Conservation (phyloP, 2,329 filamentous ascomycete genomes). For the Venturia effusa region DNA sequence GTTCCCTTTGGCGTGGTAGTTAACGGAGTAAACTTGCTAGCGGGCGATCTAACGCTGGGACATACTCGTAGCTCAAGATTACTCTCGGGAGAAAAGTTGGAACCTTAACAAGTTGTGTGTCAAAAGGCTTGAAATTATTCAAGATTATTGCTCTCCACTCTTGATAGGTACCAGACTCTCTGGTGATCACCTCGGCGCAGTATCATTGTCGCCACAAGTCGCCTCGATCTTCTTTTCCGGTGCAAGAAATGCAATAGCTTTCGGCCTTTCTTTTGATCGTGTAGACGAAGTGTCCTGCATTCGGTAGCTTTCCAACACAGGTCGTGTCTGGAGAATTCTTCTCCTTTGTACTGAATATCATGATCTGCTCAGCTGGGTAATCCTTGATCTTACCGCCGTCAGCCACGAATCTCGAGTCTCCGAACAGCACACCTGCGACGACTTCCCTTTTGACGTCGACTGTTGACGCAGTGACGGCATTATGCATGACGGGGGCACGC, state of each 20-base stretch:
- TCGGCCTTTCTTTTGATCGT: conserved; percentile 4
- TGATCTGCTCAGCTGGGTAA: conserved; percentile 31
- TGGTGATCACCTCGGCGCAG: too few species aligned
- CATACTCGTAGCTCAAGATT: too few species aligned
- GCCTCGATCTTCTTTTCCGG: neutral
- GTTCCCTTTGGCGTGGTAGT: too few species aligned
- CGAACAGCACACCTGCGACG: conserved; percentile 32
- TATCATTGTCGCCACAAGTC: neutral
- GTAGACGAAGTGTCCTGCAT: conserved; percentile 4
- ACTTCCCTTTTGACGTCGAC: conserved; percentile 21
- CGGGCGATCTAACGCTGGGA: too few species aligned
- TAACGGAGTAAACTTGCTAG: too few species aligned
- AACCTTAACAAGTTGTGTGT: too few species aligned
- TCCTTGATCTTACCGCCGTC: conserved; percentile 11
- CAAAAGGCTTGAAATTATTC: too few species aligned
- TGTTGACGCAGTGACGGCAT: conserved; percentile 26
- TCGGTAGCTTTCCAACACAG: neutral
- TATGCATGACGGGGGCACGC: conserved; percentile 16
- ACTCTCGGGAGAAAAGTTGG: too few species aligned
- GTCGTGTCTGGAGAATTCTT: conserved; percentile 2
- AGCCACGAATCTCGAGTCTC: conserved; percentile 25
- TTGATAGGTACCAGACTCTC: too few species aligned
- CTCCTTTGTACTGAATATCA: conserved; percentile 35
- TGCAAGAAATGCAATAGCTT: neutral
- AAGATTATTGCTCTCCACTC: too few species aligned